phyloP scores from a whole-genome alignment of 208 protist species.

The Leptomonas seymouri region DNA sequence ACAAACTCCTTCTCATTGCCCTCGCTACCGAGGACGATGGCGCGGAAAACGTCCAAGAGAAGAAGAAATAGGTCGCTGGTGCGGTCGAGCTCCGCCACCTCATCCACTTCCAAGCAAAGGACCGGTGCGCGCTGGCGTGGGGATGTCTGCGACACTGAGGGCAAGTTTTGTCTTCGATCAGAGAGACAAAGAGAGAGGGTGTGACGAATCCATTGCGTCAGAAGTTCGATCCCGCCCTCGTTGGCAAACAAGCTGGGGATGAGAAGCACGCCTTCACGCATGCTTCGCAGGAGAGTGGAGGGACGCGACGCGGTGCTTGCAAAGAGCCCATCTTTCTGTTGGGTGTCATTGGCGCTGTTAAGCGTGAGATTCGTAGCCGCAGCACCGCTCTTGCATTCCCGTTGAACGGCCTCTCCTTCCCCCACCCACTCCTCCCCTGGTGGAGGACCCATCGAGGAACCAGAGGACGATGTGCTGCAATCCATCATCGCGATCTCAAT shows the following conservation, averaged over 20 bases:
- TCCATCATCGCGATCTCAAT: constrained; percentile 1
- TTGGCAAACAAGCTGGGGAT: constrained; percentile 30
- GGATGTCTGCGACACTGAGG: neutral
- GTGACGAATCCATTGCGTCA: constrained; percentile 31
- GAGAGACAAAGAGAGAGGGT: constrained; percentile 21
- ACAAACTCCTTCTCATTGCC: constrained; percentile 29
- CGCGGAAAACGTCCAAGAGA: constrained; percentile 29
- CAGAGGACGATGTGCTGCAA: constrained; percentile 13
- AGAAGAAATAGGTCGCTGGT: constrained; percentile 22
- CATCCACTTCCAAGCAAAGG: constrained; percentile 8
- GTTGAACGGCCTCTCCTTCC: neutral
- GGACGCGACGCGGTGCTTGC: neutral
- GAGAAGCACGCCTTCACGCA: constrained; percentile 18
- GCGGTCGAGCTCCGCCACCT: constrained; percentile 12
- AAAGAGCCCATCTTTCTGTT: neutral
- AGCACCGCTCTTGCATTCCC: too few species aligned
- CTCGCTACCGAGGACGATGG: constrained; percentile 31
- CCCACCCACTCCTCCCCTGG: neutral
- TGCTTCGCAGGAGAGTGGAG: constrained; percentile 15
- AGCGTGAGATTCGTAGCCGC: neutral
- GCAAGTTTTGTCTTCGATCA: neutral
- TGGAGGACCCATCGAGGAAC: constrained; percentile 27
- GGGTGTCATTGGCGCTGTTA: neutral
- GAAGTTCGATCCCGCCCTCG: constrained; percentile 21
- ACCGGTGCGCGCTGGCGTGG: neutral